Evolutionary conservation across 2,329 filamentous ascomycete genomes (phyloP).

Genomic region (Aspergillus awamori): DNA sequence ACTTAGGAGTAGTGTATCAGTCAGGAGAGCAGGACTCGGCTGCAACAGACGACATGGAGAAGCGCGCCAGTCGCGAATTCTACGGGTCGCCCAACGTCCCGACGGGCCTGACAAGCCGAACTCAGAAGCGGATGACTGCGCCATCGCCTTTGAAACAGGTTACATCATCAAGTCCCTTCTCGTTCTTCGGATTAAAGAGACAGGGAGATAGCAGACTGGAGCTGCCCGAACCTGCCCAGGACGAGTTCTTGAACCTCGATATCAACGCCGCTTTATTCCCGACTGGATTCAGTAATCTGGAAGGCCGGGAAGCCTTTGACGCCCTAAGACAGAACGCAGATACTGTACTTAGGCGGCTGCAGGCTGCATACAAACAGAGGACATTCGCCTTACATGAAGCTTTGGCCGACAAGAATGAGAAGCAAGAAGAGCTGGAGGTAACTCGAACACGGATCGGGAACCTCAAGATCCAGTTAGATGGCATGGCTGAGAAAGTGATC

Average conservation of each 20-base stretch:
- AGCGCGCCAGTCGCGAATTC: slow-evolving; percentile 17
- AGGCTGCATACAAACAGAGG: slow-evolving; percentile 59
- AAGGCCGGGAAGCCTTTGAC: slow-evolving; percentile 58
- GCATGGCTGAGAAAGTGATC: slow-evolving; percentile 58
- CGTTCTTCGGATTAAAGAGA: slow-evolving; percentile 46
- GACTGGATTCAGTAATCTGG: slow-evolving; percentile 51
- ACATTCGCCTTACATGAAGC: slow-evolving; percentile 54
- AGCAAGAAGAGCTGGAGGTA: slow-evolving; percentile 64
- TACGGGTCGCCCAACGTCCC: slow-evolving; percentile 21
- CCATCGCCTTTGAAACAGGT: slow-evolving; percentile 39
- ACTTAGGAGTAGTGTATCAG: slow-evolving; percentile 41
- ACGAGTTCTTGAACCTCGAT: slow-evolving; percentile 59
- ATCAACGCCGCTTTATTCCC: slow-evolving; percentile 59
- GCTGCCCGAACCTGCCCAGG: slow-evolving; percentile 46
- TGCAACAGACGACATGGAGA: slow-evolving; percentile 20
- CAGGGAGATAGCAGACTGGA: slow-evolving; percentile 31
- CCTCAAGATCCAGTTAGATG: slow-evolving; percentile 63
- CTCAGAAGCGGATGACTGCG: slow-evolving; percentile 33
- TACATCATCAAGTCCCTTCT: slow-evolving; percentile 43
- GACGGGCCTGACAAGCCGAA: slow-evolving; percentile 21
- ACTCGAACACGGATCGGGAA: slow-evolving; percentile 60
- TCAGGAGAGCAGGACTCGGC: slow-evolving; percentile 15
- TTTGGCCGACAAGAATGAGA: slow-evolving; percentile 58
- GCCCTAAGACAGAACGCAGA: slow-evolving; percentile 61
- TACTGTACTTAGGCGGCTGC: slow-evolving; percentile 56